Conservation (phyloP, 306 rosid species). For the Alnus glutinosa region DNA sequence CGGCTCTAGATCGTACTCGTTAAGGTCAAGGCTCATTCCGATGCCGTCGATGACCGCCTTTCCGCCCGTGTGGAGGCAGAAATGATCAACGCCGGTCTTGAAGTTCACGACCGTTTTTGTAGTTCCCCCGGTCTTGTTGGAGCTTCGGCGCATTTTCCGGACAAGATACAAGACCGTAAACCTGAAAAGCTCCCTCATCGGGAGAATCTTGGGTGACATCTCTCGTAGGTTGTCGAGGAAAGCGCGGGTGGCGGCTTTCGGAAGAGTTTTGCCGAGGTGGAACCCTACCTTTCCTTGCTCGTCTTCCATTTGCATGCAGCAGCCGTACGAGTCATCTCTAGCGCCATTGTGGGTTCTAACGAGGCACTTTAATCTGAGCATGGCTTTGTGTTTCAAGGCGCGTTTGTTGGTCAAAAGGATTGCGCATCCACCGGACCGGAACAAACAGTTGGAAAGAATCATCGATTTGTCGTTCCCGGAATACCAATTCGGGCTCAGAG, state of each 20-base stretch:
- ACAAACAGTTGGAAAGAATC: slow-evolving; percentile 75
- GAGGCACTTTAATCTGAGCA: slow-evolving; percentile 54
- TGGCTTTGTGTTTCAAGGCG: slow-evolving; percentile 38
- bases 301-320: slow-evolving; percentile 80
- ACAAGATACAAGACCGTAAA: slow-evolving; percentile 36
- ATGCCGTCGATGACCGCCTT: slow-evolving; percentile 90
- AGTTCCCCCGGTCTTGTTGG: slow-evolving; percentile 2
- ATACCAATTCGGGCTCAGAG: slow-evolving; percentile 87
- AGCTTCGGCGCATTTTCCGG: slow-evolving; percentile 27
- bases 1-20: slow-evolving; percentile 72
- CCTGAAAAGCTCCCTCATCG: slow-evolving; percentile 60
- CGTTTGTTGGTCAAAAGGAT: slow-evolving; percentile 69
- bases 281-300: slow-evolving; percentile 59
- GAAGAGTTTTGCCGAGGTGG: slow-evolving; percentile 62
- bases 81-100: slow-evolving; percentile 72
- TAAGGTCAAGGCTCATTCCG: slow-evolving; percentile 59
- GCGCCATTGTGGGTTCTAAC: slow-evolving; percentile 86
- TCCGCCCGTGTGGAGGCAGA: slow-evolving; percentile 86
- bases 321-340: slow-evolving; percentile 60
- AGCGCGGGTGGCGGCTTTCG: slow-evolving; percentile 85
- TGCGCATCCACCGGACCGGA: slow-evolving; percentile 72
- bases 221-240: slow-evolving; percentile 75
- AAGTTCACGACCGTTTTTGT: slow-evolving; percentile 52
- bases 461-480: slow-evolving; percentile 73
- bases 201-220: slow-evolving; percentile 67